Percentiles rank a stretch among this genome's conserved stretches.
Conservation (phyloP, 148 eudicot species). For the Rhododendron simsii region DNA sequence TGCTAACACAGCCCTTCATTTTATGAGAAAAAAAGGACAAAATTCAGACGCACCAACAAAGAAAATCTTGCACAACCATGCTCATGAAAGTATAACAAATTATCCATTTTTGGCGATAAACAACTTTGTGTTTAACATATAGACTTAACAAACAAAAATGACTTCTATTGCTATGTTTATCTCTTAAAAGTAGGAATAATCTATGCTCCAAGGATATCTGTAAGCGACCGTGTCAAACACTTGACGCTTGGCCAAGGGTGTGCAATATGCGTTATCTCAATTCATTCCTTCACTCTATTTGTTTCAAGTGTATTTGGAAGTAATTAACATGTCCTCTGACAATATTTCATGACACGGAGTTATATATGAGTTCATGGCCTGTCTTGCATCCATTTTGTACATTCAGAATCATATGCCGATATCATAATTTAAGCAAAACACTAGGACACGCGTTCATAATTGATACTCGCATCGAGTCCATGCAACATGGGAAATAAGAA, state of each 20-base stretch:
- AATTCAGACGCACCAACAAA: background rate
- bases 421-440: background rate
- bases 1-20: background rate
- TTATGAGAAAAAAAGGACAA: background rate
- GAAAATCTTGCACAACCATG: background rate
- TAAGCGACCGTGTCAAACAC: background rate
- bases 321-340: background rate
- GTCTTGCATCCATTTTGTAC: background rate
- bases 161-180: background rate
- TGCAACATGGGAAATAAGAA: background rate
- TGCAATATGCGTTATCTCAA: background rate
- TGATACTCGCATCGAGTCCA: background rate
- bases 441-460: background rate
- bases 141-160: background rate
- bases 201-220: background rate
- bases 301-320: background rate
- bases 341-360: background rate
- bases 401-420: background rate
- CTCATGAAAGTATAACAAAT: too few relatives aligned
- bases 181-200: background rate
- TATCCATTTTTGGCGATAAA: background rate
- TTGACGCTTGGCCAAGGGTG: background rate
- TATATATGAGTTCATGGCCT: background rate
- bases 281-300: background rate
- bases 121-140: background rate